Conservation (phyloP, 805 yeast species). For the Candida montana region DNA sequence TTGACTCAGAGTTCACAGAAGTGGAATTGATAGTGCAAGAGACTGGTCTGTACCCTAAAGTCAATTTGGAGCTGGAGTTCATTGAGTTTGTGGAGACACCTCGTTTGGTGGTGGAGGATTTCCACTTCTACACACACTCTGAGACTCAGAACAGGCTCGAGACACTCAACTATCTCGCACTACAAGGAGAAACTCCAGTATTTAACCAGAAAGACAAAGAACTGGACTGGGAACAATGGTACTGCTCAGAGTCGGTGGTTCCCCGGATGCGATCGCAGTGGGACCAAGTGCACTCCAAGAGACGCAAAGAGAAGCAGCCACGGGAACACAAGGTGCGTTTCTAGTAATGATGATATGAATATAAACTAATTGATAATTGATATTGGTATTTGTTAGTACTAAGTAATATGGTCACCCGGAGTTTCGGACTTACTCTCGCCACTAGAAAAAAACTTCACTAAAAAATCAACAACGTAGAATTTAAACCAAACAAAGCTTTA, state of each 20-base stretch:
- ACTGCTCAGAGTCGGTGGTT: not conserved
- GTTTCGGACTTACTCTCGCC: not conserved
- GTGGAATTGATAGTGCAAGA: conserved; percentile 50
- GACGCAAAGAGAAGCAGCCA: not conserved
- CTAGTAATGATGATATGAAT: too few species aligned
- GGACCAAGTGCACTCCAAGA: too few species aligned
- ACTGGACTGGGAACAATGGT: not conserved
- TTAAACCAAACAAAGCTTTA: too few species aligned
- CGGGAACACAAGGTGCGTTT: conserved; percentile 1
- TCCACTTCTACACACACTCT: not conserved
- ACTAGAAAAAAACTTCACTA: conserved; percentile 1
- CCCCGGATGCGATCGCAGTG: not conserved
- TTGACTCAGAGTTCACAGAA: conserved; percentile 25
- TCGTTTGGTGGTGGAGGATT: not conserved
- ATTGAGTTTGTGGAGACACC: conserved; percentile 15
- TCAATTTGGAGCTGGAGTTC: conserved; percentile 43
- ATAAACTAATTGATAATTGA: too few species aligned
- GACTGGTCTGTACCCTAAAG: conserved; percentile 47
- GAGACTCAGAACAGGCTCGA: not conserved
- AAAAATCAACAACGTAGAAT: not conserved
- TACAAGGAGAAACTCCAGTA: conserved; percentile 1
- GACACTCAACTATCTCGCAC: not conserved
- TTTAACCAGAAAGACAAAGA: not conserved
- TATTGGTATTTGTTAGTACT: too few species aligned
- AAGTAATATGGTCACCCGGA: too few species aligned